These are phyloP conservation scores for Lactarius hatsudake DNA, from an alignment of 768 basidiomycete genomes.

Conservation along the genomic window DNA sequence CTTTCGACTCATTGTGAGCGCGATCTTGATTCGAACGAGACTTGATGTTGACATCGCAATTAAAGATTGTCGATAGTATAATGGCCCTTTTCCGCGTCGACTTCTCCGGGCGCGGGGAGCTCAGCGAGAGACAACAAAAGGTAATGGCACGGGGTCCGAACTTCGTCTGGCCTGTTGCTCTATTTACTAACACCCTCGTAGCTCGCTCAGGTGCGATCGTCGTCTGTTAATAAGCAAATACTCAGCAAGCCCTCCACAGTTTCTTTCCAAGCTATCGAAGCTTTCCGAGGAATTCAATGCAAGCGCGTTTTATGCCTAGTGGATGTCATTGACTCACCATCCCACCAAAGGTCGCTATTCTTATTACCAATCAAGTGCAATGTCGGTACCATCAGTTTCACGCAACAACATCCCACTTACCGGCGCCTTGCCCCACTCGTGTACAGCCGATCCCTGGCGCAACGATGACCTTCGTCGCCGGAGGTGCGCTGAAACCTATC, in stretches of 20 bases:
- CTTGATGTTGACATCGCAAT: not conserved
- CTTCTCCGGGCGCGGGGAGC: slow-evolving; percentile 88
- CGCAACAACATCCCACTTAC: not conserved
- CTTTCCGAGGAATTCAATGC: slow-evolving; percentile 92
- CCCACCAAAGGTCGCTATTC: slow-evolving; percentile 63
- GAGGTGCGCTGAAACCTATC: slow-evolving; percentile 87
- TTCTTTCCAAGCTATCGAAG: slow-evolving; percentile 89
- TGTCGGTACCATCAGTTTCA: slow-evolving; percentile 42
- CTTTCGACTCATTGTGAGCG: slow-evolving; percentile 63
- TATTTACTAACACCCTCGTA: slow-evolving; percentile 34
- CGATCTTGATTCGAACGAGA: not conserved
- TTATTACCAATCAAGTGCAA: slow-evolving; percentile 93
- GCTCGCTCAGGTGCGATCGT: slow-evolving; percentile 70
- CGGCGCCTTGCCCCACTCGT: not conserved
- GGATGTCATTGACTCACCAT: slow-evolving; percentile 4
- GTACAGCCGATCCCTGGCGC: slow-evolving; percentile 86
- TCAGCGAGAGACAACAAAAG: slow-evolving; percentile 93
- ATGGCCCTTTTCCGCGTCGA: slow-evolving; percentile 97
- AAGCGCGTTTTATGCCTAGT: slow-evolving; percentile 25
- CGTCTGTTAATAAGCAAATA: not conserved
- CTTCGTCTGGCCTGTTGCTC: not conserved
- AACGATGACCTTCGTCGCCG: slow-evolving; percentile 92
- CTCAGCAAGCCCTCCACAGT: slow-evolving; percentile 41
- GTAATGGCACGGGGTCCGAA: slow-evolving; percentile 34
- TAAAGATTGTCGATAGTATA: slow-evolving; percentile 89